phyloP scores from a whole-genome alignment of 2,329 filamentous ascomycete genomes.

The Emmonsiellopsis sp. region DNA sequence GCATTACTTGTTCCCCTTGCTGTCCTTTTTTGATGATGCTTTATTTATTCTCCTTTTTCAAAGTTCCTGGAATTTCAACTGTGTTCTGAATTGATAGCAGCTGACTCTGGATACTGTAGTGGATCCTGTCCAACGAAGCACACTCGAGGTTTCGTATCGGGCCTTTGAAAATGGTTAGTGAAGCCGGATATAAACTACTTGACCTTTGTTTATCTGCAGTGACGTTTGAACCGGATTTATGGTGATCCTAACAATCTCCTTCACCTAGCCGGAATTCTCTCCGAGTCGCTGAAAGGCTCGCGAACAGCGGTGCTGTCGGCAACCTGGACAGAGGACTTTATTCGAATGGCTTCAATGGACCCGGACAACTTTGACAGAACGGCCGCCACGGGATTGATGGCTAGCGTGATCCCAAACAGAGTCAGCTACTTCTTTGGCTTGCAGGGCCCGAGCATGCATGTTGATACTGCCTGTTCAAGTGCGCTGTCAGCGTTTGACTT shows the following conservation, averaged over 20 bases:
- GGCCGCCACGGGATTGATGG: background rate
- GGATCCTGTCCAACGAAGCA: constrained; percentile 16
- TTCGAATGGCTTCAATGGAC: background rate
- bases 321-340: constrained; percentile 10
- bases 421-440: constrained; percentile 21
- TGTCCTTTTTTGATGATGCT: background rate
- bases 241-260: background rate
- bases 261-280: constrained; percentile 8
- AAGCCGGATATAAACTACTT: background rate
- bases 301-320: constrained; percentile 10
- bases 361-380: background rate
- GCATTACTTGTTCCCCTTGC: background rate
- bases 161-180: constrained; percentile 11
- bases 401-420: constrained; percentile 18
- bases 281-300: constrained; percentile 9
- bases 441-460: constrained; percentile 17
- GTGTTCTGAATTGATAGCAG: background rate
- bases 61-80: background rate
- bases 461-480: constrained; percentile 22
- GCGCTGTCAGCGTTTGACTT: constrained; percentile 20
- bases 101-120: constrained; percentile 1
- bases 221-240: background rate
- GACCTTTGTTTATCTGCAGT: background rate
- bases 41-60: background rate
- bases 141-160: constrained; percentile 12